Conservation (phyloP, 805 yeast genomes). For the Osmozyma mogii region DNA sequence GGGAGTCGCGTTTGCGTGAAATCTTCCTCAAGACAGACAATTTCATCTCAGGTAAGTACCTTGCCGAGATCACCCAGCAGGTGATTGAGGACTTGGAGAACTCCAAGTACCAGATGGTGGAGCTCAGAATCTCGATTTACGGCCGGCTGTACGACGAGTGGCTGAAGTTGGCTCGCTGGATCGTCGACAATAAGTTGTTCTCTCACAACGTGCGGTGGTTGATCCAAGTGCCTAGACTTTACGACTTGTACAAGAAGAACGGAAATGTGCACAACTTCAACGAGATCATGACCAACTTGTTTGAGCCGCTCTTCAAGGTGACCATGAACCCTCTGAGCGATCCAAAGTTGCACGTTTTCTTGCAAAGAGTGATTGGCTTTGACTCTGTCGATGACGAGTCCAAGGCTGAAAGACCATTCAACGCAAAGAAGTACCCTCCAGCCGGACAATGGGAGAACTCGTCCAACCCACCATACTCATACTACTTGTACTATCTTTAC, state of each 20-base stretch:
- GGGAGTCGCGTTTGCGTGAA: constrained; percentile 95
- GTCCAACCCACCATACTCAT: constrained; percentile 95
- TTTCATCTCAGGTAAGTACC: constrained; percentile 76
- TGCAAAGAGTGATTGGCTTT: constrained; percentile 93
- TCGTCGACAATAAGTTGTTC: constrained; percentile 82
- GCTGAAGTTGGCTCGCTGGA: constrained; percentile 95
- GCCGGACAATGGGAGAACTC: constrained; percentile 74
- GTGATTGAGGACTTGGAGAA: constrained; percentile 91
- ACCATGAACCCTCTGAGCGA: constrained; percentile 75
- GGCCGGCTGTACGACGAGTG: constrained; percentile 89
- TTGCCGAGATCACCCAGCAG: constrained; percentile 91
- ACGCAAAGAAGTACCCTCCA: constrained; percentile 67
- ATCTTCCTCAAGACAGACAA: constrained; percentile 94
- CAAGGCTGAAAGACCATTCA: constrained; percentile 76
- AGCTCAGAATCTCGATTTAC: constrained; percentile 88
- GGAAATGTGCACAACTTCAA: constrained; percentile 65
- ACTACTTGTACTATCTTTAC: constrained; percentile 82
- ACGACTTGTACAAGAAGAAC: constrained; percentile 77
- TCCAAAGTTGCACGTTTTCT: constrained; percentile 84
- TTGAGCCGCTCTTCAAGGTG: constrained; percentile 86
- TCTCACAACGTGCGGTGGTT: constrained; percentile 97
- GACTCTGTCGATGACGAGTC: constrained; percentile 99
- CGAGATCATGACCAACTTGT: constrained; percentile 70
- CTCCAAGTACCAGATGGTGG: constrained; percentile 95
- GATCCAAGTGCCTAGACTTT: constrained; percentile 89